A percentile compares a stretch with the other conserved stretches of the same genome.
Conservation (phyloP, 2,329 filamentous ascomycete genomes). For the Penicillium sp. region DNA sequence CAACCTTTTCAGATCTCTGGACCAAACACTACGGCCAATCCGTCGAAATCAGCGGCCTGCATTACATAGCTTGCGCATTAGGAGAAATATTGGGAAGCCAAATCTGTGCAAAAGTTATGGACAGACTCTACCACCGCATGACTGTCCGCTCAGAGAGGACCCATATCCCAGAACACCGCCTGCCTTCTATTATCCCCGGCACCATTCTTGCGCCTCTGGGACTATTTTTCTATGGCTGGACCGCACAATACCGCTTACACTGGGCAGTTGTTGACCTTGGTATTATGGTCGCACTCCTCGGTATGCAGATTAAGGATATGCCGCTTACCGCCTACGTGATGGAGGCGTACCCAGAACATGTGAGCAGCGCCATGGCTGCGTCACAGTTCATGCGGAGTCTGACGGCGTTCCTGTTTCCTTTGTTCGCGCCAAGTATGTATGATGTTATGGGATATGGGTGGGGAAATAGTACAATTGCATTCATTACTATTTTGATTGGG, state of each 20-base stretch:
- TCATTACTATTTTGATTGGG: constrained; percentile 32
- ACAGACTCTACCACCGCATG: constrained; percentile 43
- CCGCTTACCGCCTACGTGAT: constrained; percentile 36
- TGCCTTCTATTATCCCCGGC: constrained; percentile 59
- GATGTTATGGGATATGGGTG: constrained; percentile 43
- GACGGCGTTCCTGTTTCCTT: constrained; percentile 11
- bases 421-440: constrained; percentile 43
- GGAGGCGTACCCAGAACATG: constrained; percentile 52
- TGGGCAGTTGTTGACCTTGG: constrained; percentile 55
- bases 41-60: constrained; percentile 59
- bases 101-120: constrained; percentile 51
- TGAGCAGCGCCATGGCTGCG: constrained; percentile 50
- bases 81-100: constrained; percentile 63
- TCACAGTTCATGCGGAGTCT: constrained; percentile 10
- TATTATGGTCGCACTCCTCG: constrained; percentile 49
- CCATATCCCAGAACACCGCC: constrained; percentile 58
- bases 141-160: constrained; percentile 30
- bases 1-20: constrained; percentile 65
- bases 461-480: constrained; percentile 52
- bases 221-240: constrained; percentile 58
- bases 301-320: constrained; percentile 30
- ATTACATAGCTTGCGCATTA: constrained; percentile 64
- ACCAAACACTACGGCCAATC: constrained; percentile 55
- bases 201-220: constrained; percentile 54
- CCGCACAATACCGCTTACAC: constrained; percentile 48